Percentiles rank a stretch among this genome's conserved stretches.
Evolutionary conservation across 2,329 filamentous ascomycete genomes (phyloP).

Genomic region (Pestalotiopsis fici): DNA sequence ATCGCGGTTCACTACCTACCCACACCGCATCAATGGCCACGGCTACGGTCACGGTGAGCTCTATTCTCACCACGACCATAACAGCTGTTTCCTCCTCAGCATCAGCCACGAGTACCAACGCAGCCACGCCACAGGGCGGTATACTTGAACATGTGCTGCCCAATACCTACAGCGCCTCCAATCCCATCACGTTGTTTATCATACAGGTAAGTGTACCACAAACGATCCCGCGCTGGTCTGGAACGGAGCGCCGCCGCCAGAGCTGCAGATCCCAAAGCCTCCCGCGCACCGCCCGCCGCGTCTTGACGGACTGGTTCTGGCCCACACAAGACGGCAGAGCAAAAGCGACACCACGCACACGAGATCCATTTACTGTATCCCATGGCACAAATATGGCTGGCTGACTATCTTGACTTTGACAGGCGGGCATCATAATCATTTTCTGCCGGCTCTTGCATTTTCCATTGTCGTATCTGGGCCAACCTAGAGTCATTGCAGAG

Average conservation of each 20-base stretch:
- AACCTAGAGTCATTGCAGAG: slow-evolving; percentile 77
- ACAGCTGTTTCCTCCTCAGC: slow-evolving; percentile 28
- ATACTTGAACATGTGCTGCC: slow-evolving; percentile 73
- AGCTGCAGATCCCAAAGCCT: neutral
- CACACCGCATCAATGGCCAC: neutral
- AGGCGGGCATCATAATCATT: slow-evolving; percentile 73
- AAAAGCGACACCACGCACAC: neutral
- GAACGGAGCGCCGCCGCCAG: neutral
- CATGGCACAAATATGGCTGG: neutral
- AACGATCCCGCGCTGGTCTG: neutral
- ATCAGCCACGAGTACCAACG: slow-evolving; percentile 23
- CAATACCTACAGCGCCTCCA: slow-evolving; percentile 65
- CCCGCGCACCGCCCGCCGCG: neutral
- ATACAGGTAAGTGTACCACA: slow-evolving; percentile 58
- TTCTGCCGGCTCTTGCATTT: slow-evolving; percentile 73
- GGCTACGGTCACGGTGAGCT: slow-evolving; percentile 18
- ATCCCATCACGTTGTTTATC: slow-evolving; percentile 76
- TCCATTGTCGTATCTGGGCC: slow-evolving; percentile 69
- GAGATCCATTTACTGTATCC: neutral
- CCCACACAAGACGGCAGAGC: neutral
- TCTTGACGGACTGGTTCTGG: neutral
- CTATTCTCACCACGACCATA: slow-evolving; percentile 19
- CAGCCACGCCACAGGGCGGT: slow-evolving; percentile 51
- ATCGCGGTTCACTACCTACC: neutral
- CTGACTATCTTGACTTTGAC: neutral